phyloP scores from a whole-genome alignment of 1,139 yeast genomes.

The Zhuliangozyma parablackwelliae region DNA sequence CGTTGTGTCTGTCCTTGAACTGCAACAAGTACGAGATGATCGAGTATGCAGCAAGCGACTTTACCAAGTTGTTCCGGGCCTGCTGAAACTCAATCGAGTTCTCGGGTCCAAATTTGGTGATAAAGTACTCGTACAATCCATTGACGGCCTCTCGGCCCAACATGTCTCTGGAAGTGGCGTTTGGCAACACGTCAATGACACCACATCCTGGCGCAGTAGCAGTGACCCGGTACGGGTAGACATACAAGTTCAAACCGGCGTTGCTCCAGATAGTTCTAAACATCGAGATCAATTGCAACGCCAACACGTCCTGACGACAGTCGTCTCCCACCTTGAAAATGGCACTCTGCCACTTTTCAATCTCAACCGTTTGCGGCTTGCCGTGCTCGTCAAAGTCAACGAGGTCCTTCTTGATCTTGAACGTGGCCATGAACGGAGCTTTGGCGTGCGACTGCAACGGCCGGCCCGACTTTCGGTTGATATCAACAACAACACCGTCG shows the following conservation, averaged over 20 bases:
- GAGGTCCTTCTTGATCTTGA: constrained; percentile 66
- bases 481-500: constrained; percentile 88
- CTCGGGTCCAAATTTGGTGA: constrained; percentile 91
- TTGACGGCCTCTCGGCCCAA: constrained; percentile 98
- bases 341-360: constrained; percentile 85
- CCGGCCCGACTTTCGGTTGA: constrained; percentile 85
- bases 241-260: constrained; percentile 84
- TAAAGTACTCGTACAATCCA: constrained; percentile 89
- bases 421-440: constrained; percentile 97
- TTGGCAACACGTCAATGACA: constrained; percentile 94
- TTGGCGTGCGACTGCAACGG: constrained; percentile 99
- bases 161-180: constrained; percentile 95
- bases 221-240: constrained; percentile 91
- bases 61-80: constrained; percentile 88
- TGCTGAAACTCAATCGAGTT: constrained; percentile 83
- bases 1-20: constrained; percentile 97
- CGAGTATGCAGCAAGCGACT: constrained; percentile 93
- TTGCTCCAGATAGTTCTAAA: constrained; percentile 88
- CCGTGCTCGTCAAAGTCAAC: constrained; percentile 44
- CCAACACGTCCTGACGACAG: constrained; percentile 95
- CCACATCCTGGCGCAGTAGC: constrained; percentile 99
- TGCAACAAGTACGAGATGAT: constrained; percentile 88
- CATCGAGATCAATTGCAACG: constrained; percentile 84
- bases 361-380: constrained; percentile 24
- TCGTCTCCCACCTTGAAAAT: constrained; percentile 99